Conservation (phyloP, 768 basidiomycete species). For the Rhodotorula babjevae region DNA sequence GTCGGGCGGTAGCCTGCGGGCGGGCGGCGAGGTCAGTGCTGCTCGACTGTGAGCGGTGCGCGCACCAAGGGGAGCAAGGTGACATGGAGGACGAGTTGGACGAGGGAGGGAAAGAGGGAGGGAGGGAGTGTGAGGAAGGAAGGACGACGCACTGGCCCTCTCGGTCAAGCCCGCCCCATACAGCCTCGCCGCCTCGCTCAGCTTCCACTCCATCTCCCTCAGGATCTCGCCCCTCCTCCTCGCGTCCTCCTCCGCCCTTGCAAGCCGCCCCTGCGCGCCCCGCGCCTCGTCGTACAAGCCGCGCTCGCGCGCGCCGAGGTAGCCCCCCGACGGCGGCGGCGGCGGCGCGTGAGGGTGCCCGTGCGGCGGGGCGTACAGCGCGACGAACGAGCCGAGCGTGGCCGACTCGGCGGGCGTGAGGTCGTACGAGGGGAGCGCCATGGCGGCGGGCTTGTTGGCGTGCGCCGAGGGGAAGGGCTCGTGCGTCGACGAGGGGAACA, state of each 20-base stretch:
- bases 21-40: neutral
- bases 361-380: conserved; percentile 65
- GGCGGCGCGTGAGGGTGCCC: conserved; percentile 50
- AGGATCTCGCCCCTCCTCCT: conserved; percentile 79
- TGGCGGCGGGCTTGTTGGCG: conserved; percentile 43
- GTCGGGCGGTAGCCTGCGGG: neutral
- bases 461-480: too few species aligned
- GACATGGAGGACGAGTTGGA: too few species aligned
- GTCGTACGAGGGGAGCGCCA: conserved; percentile 56
- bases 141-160: conserved; percentile 52
- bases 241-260: conserved; percentile 75
- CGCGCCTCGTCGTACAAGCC: conserved; percentile 71
- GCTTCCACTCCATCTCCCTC: conserved; percentile 87
- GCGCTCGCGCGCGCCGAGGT: conserved; percentile 70
- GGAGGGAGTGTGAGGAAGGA: neutral
- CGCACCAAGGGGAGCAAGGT: too few species aligned
- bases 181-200: conserved; percentile 83
- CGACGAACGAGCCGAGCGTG: conserved; percentile 56
- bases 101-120: too few species aligned
- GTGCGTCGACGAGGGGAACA: conserved; percentile 36
- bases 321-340: too few species aligned
- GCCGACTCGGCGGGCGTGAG: conserved; percentile 75
- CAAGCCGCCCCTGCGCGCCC: conserved; percentile 76
- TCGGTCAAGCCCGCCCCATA: conserved; percentile 79
- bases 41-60: too few species aligned